Evolutionary conservation across 371 early-diverging fungal species (phyloP), one percentile per base, ranked within the genome.

Genomic region (Chytridium lagenaria): DNA sequence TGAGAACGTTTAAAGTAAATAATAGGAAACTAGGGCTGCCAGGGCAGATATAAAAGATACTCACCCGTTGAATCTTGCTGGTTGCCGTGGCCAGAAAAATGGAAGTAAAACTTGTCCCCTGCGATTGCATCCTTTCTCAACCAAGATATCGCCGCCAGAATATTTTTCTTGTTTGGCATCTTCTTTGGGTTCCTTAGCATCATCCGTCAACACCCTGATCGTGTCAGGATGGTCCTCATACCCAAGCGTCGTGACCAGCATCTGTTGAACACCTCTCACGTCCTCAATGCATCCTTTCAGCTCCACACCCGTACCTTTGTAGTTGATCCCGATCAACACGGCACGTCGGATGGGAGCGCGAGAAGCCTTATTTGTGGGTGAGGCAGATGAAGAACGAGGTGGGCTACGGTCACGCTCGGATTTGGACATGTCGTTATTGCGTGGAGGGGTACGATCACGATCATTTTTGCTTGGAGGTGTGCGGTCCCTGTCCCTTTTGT

Each of bases 51-150:
- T 65, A 12, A 10, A 1, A 37, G 26, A 37, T 26, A 40, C 73
- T 51, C 59, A 75, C 78, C 64, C 0, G 63, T 49, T 38, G 94
- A 94, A 59, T 78, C 76, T 5, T 82, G 84, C 63, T 89, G 89
- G 5, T 89, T 89, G 40, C 97, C 97, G 81, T 97, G 97, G 7
- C 97, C 98, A 72, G 91, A 92, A 80, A 86, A 98, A 77, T 95
- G 95, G 81, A 95, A 76, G 71, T 89, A 90, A 55, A 88, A 92
- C 75, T 92, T 91, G 78, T 97, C 97, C 75, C 94, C 91, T n/a
- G 91, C 87, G 44, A 78, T 68, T 19, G 94, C 93, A 68, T 88
- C 95, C n/a, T 80, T 75, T 2, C 95, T 94, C 57, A 98, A 86
- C 97, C 97, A 81, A 26, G 44, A 37, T 44, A 80, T 70, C 31